Base-by-base conservation (phyloP, 2,329 filamentous ascomycete species). In the Neoscytalidium dimidiatum region DNA sequence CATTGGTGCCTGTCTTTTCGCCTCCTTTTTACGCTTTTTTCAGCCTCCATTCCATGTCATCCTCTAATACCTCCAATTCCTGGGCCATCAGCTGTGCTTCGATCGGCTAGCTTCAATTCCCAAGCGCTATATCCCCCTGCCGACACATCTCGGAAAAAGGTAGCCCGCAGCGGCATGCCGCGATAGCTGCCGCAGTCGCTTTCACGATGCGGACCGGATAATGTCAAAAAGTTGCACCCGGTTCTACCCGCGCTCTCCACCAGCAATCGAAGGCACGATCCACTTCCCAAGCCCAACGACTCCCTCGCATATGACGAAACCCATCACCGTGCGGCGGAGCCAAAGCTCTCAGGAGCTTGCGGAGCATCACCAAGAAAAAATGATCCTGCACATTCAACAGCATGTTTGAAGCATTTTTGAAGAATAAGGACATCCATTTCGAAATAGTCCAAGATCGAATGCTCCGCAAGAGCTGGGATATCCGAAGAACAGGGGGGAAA, bases 391-490 rank as follows among this genome's bases (percentile, higher is more conserved):
- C 26, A n/a, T 31, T 31, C 14, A 5, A 28, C 5, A 48, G 21
- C 44, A 28, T 11, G n/a, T 19, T 19, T 21, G 43, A 19, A 9
- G 9, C 44, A 29, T 31, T 6, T 17, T 51, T 51, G 48, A 51
- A 17, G 8, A 28, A 44, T 21, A 33, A 21, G 43, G 43, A 46
- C 17, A 46, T 58, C 19, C 14, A 58, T 46, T 58, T 21, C 9
- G 23, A 21, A 38, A 9, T n/a, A 33, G 7, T 31, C 14, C 3
- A 58, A 41, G 17, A 46, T 4, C 26, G 41, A 58, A 44, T 46
- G 38, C 56, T 58, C 52, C 56, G 46, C 26, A 31, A 38, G 56
- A 58, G 38, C 56, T 58, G 56, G 56, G 56, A 58, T 58, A 58
- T 58, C 56, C 56, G 33, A 57, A 23, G 13, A 58, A 31, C 17